A percentile compares a stretch with the other conserved stretches of the same genome.
These are phyloP conservation scores for Acacia crassicarpa DNA, from an alignment of 306 rosid genomes.

Conservation along the genomic window DNA sequence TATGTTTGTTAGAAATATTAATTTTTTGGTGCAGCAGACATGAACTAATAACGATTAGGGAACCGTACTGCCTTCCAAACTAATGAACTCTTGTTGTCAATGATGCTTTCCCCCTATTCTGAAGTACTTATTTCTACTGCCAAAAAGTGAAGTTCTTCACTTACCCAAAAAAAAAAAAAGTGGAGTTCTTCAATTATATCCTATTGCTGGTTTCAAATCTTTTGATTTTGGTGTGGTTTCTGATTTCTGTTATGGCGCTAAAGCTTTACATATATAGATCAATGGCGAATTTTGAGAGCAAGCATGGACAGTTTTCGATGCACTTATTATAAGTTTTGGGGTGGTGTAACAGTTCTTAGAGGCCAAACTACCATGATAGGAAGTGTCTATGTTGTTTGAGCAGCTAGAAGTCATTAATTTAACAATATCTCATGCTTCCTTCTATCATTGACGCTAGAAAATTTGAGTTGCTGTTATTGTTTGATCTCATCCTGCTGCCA, in stretches of 20 bases:
- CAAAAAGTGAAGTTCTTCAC: not conserved
- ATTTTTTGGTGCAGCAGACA: not conserved
- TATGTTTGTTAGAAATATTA: not conserved
- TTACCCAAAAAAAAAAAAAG: not conserved
- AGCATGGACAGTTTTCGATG: not conserved
- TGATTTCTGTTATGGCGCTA: not conserved
- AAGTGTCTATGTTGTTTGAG: not conserved
- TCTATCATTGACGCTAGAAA: not conserved
- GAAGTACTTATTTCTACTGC: not conserved
- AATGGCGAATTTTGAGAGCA: not conserved
- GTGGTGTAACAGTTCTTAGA: not conserved
- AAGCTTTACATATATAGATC: not conserved
- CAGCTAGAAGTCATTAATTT: not conserved
- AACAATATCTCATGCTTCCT: not conserved
- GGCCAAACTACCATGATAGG: not conserved
- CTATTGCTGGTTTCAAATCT: not conserved
- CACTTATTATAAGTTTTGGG: not conserved
- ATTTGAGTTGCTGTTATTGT: not conserved
- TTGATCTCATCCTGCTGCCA: slow-evolving; percentile 8
- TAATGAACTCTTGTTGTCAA: not conserved
- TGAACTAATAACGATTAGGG: not conserved
- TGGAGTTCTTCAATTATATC: not conserved
- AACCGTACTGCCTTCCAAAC: not conserved
- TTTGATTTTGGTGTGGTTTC: not conserved
- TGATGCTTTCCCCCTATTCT: not conserved